Base-by-base conservation (phyloP, 2,329 filamentous ascomycete genomes). In the Tolypocladium endophyticum region DNA sequence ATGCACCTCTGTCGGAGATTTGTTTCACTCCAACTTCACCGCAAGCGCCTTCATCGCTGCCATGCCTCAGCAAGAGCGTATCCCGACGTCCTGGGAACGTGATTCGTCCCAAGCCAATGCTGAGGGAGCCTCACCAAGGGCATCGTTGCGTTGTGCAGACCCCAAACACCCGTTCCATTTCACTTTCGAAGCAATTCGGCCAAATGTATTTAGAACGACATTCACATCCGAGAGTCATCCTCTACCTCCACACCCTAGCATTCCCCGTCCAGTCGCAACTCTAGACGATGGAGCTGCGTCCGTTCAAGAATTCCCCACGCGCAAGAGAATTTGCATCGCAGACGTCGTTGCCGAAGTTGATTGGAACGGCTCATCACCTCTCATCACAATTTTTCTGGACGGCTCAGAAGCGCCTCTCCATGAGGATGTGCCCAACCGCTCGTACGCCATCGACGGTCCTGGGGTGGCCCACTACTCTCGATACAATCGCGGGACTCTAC, bases 171-270 rank as follows among this genome's bases (percentile, higher is more conserved):
- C 76, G 0, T 82, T 84, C 61, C 71, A 78, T 20, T 90, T 89
- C 68, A 77, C 77, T 0, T 88, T 90, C 62, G 83, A 89, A 67
- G 77, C 81, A 0, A 65, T 90, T 36, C 78, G 81, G 20, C 75
- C 79, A 25, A 86, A 86, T 57, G 73, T 89, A 20, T 90, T 89
- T 72, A 77, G 87, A 50, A 87, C 87, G 1, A 86, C 84, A 0
- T 89, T 89, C 67, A 79, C 81, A 1, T 86, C 87, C 0, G 67
- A 76, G 18, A 76, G 78, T 2, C 86, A 89, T 66, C 83, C 83
- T 8, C 68, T 88, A 2, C 85, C 87, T 35, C 87, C 87, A 1
- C 83, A 84, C 65, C 87, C 87, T 9, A 87, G 84, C 59, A 77
- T 83, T 6, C 70, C 70, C 9, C 75, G 56, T 23, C 54, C 60